Conservation (phyloP, 2,329 filamentous ascomycete genomes). For the Ophiocordyceps sinensis region DNA sequence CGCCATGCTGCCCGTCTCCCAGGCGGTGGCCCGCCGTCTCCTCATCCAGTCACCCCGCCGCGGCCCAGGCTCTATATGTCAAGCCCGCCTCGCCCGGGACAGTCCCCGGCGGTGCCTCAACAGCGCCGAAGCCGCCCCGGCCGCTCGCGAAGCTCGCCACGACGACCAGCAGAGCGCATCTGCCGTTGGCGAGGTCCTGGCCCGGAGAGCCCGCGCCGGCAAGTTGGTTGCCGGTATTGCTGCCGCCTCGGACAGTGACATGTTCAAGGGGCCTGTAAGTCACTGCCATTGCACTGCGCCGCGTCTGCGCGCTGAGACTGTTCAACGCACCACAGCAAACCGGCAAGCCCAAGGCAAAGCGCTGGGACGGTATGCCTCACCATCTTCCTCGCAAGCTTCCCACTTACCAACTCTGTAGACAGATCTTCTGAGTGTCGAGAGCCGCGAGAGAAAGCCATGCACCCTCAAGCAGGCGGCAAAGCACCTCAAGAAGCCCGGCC, state of each 20-base stretch:
- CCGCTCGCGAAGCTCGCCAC: slow-evolving; percentile 10
- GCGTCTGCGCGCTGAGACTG: background rate
- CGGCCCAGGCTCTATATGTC: too few relatives aligned
- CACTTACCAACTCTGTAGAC: background rate
- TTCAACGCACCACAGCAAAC: slow-evolving; percentile 12
- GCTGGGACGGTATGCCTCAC: slow-evolving; percentile 63
- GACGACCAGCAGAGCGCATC: slow-evolving; percentile 10
- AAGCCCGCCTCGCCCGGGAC: too few relatives aligned
- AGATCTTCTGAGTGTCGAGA: slow-evolving; percentile 45
- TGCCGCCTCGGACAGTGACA: slow-evolving; percentile 61
- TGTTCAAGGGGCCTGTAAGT: slow-evolving; percentile 64
- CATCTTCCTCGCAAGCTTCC: background rate
- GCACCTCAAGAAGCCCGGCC: slow-evolving; percentile 62
- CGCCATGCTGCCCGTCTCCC: slow-evolving; percentile 2
- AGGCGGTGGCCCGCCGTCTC: background rate
- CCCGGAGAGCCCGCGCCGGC: slow-evolving; percentile 50
- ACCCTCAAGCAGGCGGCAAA: slow-evolving; percentile 74
- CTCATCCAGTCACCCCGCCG: background rate
- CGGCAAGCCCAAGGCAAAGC: slow-evolving; percentile 60
- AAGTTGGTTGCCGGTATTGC: slow-evolving; percentile 63
- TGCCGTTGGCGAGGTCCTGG: slow-evolving; percentile 15
- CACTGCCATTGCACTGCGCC: too few relatives aligned
- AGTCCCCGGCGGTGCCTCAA: slow-evolving; percentile 6
- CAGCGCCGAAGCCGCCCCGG: slow-evolving; percentile 11
- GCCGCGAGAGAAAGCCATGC: slow-evolving; percentile 43